Conservation (phyloP, 139 green algal genomes). For the Chlamydomonas schloesseri region DNA sequence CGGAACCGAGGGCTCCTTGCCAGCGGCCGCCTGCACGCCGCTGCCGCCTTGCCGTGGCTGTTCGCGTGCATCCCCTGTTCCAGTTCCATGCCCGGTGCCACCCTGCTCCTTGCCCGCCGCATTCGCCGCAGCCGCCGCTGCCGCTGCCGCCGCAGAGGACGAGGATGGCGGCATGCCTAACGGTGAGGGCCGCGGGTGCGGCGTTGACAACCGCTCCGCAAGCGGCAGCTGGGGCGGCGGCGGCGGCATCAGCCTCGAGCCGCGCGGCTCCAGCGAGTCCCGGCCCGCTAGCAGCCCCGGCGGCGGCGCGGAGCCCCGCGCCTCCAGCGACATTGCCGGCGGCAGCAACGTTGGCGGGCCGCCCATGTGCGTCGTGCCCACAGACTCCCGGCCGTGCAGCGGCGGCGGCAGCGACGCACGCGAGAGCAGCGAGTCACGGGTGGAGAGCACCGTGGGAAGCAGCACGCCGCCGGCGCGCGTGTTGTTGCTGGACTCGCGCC, state of each 20-base stretch:
- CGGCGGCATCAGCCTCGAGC: conserved; percentile 15
- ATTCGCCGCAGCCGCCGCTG: not conserved
- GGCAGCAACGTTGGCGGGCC: not conserved
- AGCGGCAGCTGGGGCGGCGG: not conserved
- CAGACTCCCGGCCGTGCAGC: conserved; percentile 5
- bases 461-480: not conserved
- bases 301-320: not conserved
- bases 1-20: not conserved
- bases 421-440: not conserved
- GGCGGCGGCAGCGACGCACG: not conserved
- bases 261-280: not conserved
- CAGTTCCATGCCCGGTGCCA: not conserved
- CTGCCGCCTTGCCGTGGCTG: not conserved
- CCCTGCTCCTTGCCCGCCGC: not conserved
- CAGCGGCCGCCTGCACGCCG: not conserved
- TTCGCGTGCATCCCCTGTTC: not conserved
- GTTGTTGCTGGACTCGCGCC: not conserved
- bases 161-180: not conserved
- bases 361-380: not conserved
- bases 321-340: not conserved
- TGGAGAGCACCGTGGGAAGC: not conserved
- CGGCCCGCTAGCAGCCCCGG: not conserved
- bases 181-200: not conserved
- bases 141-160: not conserved
- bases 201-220: not conserved